Conservation (phyloP, 1,139 yeast genomes). For the Candida tropicalis region DNA sequence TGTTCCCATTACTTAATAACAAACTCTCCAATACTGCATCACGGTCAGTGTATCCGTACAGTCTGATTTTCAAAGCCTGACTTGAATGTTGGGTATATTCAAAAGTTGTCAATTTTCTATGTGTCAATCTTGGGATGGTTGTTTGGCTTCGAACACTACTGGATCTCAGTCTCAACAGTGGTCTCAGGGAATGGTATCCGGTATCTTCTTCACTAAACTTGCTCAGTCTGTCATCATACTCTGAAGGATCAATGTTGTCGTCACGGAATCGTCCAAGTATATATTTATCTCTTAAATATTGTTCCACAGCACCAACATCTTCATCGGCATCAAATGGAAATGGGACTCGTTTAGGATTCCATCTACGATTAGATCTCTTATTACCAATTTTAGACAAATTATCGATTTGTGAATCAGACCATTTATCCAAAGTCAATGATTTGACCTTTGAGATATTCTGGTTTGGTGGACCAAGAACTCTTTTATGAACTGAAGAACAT, state of each 20-base stretch:
- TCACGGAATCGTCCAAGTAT: constrained; percentile 47
- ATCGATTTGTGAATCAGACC: constrained; percentile 66
- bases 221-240: constrained; percentile 25
- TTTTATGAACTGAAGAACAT: constrained; percentile 78
- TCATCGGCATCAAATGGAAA: constrained; percentile 74
- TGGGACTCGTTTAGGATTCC: constrained; percentile 64
- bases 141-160: constrained; percentile 19
- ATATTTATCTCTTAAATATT: constrained; percentile 58
- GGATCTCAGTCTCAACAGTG: constrained; percentile 27
- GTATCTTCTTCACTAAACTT: constrained; percentile 16
- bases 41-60: constrained; percentile 50
- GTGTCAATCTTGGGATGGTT: constrained; percentile 38
- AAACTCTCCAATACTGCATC: constrained; percentile 56
- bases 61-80: constrained; percentile 41
- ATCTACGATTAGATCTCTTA: constrained; percentile 58
- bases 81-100: constrained; percentile 44
- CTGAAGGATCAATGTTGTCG: constrained; percentile 28
- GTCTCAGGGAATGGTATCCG: constrained; percentile 7
- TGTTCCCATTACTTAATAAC: constrained; percentile 47
- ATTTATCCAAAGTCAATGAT: constrained; percentile 79
- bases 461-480: constrained; percentile 58
- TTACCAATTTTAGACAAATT: constrained; percentile 66
- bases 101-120: constrained; percentile 44
- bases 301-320: constrained; percentile 49
- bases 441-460: constrained; percentile 64